Evolutionary conservation across 2,329 filamentous ascomycete genomes (phyloP).

Genomic region (Hortaea werneckii): DNA sequence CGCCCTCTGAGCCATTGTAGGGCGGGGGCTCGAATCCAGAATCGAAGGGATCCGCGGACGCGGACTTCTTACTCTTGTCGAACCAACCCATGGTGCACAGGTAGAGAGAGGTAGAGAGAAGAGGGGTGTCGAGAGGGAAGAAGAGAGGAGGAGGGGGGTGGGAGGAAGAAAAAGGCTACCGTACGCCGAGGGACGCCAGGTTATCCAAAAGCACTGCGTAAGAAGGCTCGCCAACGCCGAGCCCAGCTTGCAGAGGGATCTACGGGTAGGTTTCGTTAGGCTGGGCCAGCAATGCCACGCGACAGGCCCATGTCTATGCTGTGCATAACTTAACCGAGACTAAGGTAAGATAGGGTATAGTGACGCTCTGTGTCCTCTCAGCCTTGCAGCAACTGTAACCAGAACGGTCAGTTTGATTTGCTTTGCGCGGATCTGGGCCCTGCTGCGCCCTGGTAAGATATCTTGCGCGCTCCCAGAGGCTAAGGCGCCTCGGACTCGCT

Average conservation of each 20-base stretch:
- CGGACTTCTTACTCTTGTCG: slow-evolving; percentile 2
- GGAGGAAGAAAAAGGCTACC: not conserved
- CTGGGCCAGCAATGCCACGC: not conserved
- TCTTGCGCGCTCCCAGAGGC: not conserved
- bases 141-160: not conserved
- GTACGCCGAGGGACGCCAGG: not conserved
- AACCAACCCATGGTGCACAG: slow-evolving; percentile 2
- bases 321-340: not conserved
- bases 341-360: not conserved
- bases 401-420: not conserved
- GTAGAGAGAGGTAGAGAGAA: not conserved
- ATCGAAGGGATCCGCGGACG: not conserved
- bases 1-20: not conserved
- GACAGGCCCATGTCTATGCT: not conserved
- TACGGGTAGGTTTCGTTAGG: not conserved
- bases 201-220: not conserved
- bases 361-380: not conserved
- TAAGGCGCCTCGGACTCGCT: not conserved
- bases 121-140: not conserved
- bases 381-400: not conserved
- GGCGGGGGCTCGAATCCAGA: not conserved
- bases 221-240: not conserved
- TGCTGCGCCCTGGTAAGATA: not conserved
- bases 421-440: not conserved
- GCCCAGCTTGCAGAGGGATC: not conserved